These are phyloP conservation scores for Nicotiana rustica DNA, from an alignment of 305 asterid species.

Conservation along the genomic window DNA sequence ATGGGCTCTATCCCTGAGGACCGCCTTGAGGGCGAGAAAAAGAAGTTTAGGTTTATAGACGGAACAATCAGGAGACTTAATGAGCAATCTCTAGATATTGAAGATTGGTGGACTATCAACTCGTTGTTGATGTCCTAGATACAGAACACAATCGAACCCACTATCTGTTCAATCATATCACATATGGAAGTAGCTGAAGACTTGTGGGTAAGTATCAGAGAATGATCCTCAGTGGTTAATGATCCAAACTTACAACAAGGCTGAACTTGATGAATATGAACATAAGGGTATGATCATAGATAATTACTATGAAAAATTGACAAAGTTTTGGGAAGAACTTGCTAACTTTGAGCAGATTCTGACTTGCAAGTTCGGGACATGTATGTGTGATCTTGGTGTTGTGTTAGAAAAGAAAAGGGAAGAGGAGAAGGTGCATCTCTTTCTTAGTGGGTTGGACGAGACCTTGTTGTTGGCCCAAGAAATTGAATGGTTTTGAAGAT, in stretches of 20 bases:
- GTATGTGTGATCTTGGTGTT: background rate
- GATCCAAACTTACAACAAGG: background rate
- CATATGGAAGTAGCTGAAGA: constrained; percentile 1
- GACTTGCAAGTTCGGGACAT: background rate
- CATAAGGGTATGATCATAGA: background rate
- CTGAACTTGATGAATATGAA: background rate
- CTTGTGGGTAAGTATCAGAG: background rate
- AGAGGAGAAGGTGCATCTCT: background rate
- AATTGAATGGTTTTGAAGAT: too few species aligned
- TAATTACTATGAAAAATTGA: background rate
- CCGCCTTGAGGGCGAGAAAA: too few species aligned
- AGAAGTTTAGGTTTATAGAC: too few species aligned
- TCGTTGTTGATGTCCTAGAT: background rate
- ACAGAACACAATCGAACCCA: constrained; percentile 9
- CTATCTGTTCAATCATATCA: background rate
- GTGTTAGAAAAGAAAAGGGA: background rate
- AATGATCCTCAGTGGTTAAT: background rate
- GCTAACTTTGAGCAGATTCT: background rate
- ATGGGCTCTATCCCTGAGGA: too few species aligned
- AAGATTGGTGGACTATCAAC: too few species aligned
- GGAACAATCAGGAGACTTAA: too few species aligned
- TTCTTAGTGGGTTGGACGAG: background rate
- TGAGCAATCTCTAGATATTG: too few species aligned
- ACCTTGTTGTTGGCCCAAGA: too few species aligned
- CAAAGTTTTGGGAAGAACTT: constrained; percentile 1